Percentiles rank a stretch among this genome's conserved stretches.
Evolutionary conservation across 2,329 filamentous ascomycete species (phyloP).

Genomic region (Phoma sp.): DNA sequence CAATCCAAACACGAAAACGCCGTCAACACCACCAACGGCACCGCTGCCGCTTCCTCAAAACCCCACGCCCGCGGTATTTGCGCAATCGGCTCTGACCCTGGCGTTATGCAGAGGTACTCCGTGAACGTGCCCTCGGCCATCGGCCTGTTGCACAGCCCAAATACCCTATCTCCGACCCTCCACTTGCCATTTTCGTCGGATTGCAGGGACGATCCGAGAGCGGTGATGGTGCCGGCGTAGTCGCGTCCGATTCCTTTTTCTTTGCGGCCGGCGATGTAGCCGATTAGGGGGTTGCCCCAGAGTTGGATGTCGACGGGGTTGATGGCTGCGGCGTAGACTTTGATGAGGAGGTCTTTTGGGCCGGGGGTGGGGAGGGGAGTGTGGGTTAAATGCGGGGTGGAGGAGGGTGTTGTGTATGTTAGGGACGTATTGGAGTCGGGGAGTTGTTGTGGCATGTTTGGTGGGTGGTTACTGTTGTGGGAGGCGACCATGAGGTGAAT

Average conservation of each 20-base stretch:
- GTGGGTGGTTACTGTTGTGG: not conserved
- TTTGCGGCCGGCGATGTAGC: conserved; percentile 33
- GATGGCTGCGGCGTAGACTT: conserved; percentile 55
- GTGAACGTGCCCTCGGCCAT: conserved; percentile 40
- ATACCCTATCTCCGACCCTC: conserved; percentile 34
- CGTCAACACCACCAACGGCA: conserved; percentile 50
- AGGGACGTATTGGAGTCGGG: conserved; percentile 36
- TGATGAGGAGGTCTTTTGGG: conserved; percentile 46
- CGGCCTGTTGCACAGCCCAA: conserved; percentile 32
- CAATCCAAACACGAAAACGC: conserved; percentile 44
- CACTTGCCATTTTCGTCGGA: conserved; percentile 27
- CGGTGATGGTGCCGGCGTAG: conserved; percentile 53
- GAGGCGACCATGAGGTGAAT: not conserved
- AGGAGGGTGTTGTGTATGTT: conserved; percentile 35
- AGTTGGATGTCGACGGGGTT: conserved; percentile 54
- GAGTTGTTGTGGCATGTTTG: conserved; percentile 6
- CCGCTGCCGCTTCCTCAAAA: conserved; percentile 35
- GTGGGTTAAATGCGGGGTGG: conserved; percentile 33
- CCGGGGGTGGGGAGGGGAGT: conserved; percentile 20
- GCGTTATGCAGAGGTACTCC: conserved; percentile 29
- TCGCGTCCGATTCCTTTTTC: conserved; percentile 55
- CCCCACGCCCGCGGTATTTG: conserved; percentile 30
- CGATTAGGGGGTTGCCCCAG: conserved; percentile 45
- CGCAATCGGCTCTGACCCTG: conserved; percentile 31
- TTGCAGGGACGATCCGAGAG: conserved; percentile 33